Evolutionary conservation across 805 yeast genomes (phyloP).

Genomic region (Jamesozyma jinghongensis): DNA sequence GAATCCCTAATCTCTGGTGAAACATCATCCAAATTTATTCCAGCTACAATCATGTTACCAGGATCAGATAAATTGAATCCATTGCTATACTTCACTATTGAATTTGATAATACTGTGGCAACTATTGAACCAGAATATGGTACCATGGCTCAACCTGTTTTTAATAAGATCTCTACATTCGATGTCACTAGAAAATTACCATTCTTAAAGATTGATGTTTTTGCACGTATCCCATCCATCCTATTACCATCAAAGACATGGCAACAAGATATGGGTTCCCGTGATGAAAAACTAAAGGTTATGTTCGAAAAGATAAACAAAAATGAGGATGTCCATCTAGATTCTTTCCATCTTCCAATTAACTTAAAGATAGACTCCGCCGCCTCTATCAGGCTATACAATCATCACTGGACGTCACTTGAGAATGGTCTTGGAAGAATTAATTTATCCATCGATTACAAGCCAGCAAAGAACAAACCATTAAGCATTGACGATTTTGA

Average conservation of each 20-base stretch:
- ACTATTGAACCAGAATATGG: conserved; percentile 82
- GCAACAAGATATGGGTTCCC: conserved; percentile 24
- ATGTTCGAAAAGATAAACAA: conserved; percentile 31
- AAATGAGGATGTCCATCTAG: conserved; percentile 66
- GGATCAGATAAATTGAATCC: conserved; percentile 49
- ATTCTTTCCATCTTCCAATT: conserved; percentile 57
- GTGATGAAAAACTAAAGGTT: conserved; percentile 21
- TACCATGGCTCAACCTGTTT: conserved; percentile 64
- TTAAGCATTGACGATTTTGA: conserved; percentile 88
- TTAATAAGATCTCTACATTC: conserved; percentile 84
- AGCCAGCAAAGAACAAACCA: conserved; percentile 56
- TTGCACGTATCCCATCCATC: conserved; percentile 65
- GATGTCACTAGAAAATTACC: conserved; percentile 66
- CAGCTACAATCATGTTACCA: conserved; percentile 48
- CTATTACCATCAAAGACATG: conserved; percentile 38
- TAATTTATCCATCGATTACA: conserved; percentile 58
- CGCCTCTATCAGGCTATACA: conserved; percentile 47
- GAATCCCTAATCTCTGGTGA: conserved; percentile 28
- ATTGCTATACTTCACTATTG: conserved; percentile 76
- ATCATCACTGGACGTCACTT: conserved; percentile 49
- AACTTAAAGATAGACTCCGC: conserved; percentile 42
- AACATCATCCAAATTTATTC: conserved; percentile 32
- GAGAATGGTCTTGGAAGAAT: conserved; percentile 41
- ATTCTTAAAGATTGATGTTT: conserved; percentile 64
- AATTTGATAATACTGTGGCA: conserved; percentile 90